These are phyloP conservation scores for Monilinia fructigena DNA, from an alignment of 2,329 filamentous ascomycete species.

Conservation along the genomic window DNA sequence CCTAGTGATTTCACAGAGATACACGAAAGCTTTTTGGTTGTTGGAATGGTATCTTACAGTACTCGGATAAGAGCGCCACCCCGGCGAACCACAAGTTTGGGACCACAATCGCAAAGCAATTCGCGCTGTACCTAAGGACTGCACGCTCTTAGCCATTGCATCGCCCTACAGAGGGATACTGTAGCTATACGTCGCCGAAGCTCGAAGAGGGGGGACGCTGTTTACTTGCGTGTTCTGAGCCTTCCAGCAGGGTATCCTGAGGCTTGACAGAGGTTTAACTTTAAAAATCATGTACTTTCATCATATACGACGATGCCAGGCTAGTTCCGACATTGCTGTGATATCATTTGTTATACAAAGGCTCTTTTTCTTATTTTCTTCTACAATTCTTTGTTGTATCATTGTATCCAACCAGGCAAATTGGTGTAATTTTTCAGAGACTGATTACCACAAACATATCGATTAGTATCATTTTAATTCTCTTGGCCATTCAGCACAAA, in stretches of 20 bases:
- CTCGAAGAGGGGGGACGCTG: neutral
- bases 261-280: neutral
- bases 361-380: neutral
- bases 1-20: conserved; percentile 1
- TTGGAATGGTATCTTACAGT: neutral
- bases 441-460: neutral
- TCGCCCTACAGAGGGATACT: neutral
- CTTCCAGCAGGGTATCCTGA: neutral
- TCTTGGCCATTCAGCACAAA: neutral
- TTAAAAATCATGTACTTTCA: neutral
- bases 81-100: neutral
- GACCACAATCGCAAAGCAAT: neutral
- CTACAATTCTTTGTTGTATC: neutral
- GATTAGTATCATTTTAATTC: neutral
- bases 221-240: neutral
- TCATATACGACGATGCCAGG: neutral
- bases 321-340: neutral
- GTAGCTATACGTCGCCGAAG: neutral
- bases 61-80: neutral
- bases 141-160: neutral
- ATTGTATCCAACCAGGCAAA: neutral
- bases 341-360: neutral
- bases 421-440: neutral
- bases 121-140: neutral
- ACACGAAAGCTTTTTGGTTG: neutral